Evolutionary conservation across 495 filamentous ascomycete species (phyloP), one percentile per base, ranked within the genome.

Genomic region (Penicillium antarcticum): DNA sequence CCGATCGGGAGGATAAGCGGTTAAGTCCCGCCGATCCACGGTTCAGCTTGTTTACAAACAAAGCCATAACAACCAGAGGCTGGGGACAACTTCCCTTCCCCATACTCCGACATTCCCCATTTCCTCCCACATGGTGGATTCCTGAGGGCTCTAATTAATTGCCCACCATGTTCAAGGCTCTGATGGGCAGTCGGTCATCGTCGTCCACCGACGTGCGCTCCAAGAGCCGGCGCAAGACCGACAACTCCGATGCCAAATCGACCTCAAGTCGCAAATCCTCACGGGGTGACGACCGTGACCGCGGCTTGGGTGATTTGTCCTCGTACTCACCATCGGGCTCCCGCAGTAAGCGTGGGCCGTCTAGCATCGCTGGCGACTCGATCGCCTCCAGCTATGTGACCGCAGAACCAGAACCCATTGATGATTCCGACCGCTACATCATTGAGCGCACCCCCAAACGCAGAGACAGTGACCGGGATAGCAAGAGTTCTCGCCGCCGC

Each of bases 251-350:
- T 69, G 70, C 44, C 11, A 49, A 31, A 42, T 49, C 47, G 13
- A 49, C 41, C 47, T 49, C 47, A 41, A 74, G 72, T 46, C 71
- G 76, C 56, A 80, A 73, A 56, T 71, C 79, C 35, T 66, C 77
- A 68, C 72, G 78, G 66, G 75, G 69, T 75, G 78, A 79, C 68
- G 77, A 79, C 71, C 77, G 78, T 71, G 70, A 77, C 51, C 72
- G 77, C 37, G 71, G 66, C 51, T 52, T 74, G 53, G 73, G 71
- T 40, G 72, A 74, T 57, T 53, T 72, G 56, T 60, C 63, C 18
- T 47, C 57, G 35, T 69, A 73, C 48, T 58, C 69, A 21, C 65
- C 70, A 7, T 71, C 73, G 12, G 52, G 62, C 50, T 72, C 64
- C 45, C 64, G 67, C 14, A 70, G 67, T 57, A 66, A 59, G 52